Percentiles rank a stretch among this genome's conserved stretches.
Evolutionary conservation across 129 eudicot species (phyloP).

Genomic region (Flaveria brownii): DNA sequence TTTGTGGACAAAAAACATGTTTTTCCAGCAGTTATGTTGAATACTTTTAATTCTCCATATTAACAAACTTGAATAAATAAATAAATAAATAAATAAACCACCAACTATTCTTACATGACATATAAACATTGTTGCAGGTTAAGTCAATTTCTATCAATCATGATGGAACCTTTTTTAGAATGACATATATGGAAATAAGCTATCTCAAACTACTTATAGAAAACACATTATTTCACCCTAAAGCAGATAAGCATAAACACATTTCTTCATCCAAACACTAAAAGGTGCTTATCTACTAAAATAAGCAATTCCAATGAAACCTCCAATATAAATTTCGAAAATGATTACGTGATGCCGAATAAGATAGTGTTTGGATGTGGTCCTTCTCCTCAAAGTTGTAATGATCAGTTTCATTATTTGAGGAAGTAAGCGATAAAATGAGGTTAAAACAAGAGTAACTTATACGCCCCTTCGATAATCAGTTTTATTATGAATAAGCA

Average conservation of each 20-base stretch:
- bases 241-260: not conserved
- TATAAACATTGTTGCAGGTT: not conserved
- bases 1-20: not conserved
- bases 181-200: not conserved
- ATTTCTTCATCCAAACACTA: not conserved
- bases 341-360: not conserved
- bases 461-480: not conserved
- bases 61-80: not conserved
- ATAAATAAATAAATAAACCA: not conserved
- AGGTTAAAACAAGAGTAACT: not conserved
- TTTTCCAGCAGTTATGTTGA: not conserved
- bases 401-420: not conserved
- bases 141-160: not conserved
- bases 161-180: too few relatives aligned
- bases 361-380: slow-evolving; percentile 6
- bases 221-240: not conserved
- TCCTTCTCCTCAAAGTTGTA: not conserved
- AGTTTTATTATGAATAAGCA: not conserved
- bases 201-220: not conserved
- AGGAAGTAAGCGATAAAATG: not conserved
- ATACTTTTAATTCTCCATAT: not conserved
- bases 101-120: not conserved
- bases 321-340: not conserved
- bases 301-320: not conserved
- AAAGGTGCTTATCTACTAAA: not conserved